phyloP scores from a whole-genome alignment of 2,329 filamentous ascomycete species.

The Colletotrichum sp. region DNA sequence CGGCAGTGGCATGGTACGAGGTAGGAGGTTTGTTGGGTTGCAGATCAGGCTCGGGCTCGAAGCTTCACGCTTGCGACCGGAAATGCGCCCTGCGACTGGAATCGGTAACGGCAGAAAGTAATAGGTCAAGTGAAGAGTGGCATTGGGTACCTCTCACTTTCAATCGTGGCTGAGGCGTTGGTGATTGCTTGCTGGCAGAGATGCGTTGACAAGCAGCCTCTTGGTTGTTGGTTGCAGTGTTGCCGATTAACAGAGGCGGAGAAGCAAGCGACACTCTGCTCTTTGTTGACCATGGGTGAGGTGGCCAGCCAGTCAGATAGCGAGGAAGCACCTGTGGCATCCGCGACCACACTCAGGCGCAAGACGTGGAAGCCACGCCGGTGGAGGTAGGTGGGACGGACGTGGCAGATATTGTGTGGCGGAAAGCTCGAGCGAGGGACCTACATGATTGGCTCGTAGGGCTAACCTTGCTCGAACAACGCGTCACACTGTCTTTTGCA shows the following conservation, averaged over 20 bases:
- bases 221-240: not conserved
- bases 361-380: not conserved
- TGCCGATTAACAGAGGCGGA: not conserved
- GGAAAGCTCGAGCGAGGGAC: not conserved
- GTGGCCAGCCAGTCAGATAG: not conserved
- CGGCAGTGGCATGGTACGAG: slow-evolving; percentile 14
- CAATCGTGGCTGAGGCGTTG: not conserved
- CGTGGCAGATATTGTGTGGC: slow-evolving; percentile 16
- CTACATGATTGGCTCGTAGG: not conserved
- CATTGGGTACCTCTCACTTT: not conserved
- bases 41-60: slow-evolving; percentile 16
- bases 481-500: not conserved
- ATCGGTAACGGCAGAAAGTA: not conserved
- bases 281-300: slow-evolving; percentile 5
- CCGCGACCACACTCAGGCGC: not conserved
- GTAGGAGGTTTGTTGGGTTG: not conserved
- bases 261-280: not conserved
- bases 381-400: not conserved
- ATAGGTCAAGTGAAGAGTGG: not conserved
- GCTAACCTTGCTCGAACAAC: not conserved
- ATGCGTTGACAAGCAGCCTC: slow-evolving; percentile 3
- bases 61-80: slow-evolving; percentile 16
- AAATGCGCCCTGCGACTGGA: slow-evolving; percentile 4
- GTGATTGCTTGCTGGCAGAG: not conserved
- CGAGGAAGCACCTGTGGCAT: not conserved